These are phyloP conservation scores for Melampsora larici-populina DNA, from an alignment of 1,284 basidiomycete species.

Conservation along the genomic window DNA sequence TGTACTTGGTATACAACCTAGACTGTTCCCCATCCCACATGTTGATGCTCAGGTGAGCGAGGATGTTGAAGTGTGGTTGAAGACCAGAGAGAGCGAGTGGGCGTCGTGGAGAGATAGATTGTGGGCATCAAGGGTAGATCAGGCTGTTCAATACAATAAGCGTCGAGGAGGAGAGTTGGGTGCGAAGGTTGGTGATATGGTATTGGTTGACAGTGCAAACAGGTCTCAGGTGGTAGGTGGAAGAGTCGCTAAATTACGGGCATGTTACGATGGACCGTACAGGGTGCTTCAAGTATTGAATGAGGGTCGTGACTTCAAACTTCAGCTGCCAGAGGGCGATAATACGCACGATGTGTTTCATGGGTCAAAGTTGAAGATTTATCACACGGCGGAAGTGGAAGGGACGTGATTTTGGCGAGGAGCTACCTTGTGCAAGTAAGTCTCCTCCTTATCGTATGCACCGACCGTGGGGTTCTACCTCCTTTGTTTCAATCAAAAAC, in stretches of 20 bases:
- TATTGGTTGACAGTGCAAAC: neutral
- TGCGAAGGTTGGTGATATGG: neutral
- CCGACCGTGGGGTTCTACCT: too few relatives aligned
- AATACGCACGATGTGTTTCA: neutral
- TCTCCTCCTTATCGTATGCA: too few relatives aligned
- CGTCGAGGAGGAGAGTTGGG: neutral
- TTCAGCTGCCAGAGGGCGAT: neutral
- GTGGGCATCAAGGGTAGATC: neutral
- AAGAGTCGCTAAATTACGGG: neutral
- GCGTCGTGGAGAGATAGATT: neutral
- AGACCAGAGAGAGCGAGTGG: neutral
- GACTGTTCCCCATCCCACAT: neutral
- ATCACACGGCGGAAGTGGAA: too few relatives aligned
- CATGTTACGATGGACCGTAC: neutral
- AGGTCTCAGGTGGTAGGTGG: neutral
- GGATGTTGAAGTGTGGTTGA: neutral
- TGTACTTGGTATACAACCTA: neutral
- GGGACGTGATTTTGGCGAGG: too few relatives aligned
- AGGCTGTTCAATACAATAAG: constrained; percentile 7
- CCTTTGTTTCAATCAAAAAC: too few relatives aligned
- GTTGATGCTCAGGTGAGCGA: neutral
- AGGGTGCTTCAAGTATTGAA: neutral
- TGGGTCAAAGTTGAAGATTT: constrained; percentile 6
- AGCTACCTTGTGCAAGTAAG: too few relatives aligned
- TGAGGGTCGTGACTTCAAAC: neutral